Evolutionary conservation across 2,329 filamentous ascomycete species (phyloP).

Genomic region (Talaromyces amestolkiae): DNA sequence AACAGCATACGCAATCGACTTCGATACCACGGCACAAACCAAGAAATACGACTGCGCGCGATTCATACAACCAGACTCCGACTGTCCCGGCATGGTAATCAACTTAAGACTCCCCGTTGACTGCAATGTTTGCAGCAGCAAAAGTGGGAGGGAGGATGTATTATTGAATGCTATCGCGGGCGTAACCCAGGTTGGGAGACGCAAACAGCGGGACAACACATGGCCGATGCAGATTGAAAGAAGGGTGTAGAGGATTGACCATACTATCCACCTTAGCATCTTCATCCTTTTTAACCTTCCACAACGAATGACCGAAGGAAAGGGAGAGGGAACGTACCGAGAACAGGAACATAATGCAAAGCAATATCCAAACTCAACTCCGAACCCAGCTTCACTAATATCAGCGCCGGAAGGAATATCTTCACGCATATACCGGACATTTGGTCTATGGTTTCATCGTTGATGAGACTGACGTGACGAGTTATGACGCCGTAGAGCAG

Average conservation of each 20-base stretch:
- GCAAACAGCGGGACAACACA: constrained; percentile 45
- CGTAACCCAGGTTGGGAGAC: constrained; percentile 54
- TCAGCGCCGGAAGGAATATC: constrained; percentile 54
- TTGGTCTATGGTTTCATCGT: constrained; percentile 49
- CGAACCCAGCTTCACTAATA: constrained; percentile 54
- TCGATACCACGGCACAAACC: constrained; percentile 63
- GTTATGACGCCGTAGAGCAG: constrained; percentile 53
- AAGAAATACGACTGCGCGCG: constrained; percentile 65
- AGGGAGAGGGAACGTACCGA: constrained; percentile 33
- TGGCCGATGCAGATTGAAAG: constrained; percentile 51
- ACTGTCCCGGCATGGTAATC: constrained; percentile 47
- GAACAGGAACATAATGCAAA: constrained; percentile 49
- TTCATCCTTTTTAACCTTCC: background rate
- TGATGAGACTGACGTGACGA: constrained; percentile 51
- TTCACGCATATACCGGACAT: constrained; percentile 54
- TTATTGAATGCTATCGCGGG: constrained; percentile 59
- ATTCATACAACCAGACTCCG: constrained; percentile 50
- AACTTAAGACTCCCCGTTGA: constrained; percentile 57
- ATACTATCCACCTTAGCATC: constrained; percentile 35
- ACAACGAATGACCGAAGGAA: background rate
- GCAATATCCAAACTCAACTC: constrained; percentile 50
- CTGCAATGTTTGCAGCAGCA: constrained; percentile 53
- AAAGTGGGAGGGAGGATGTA: constrained; percentile 54
- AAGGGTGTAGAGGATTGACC: constrained; percentile 52
- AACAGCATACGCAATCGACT: constrained; percentile 63